Conservation (phyloP, 2,329 filamentous ascomycete species). For the Akanthomyces dipterigenus region DNA sequence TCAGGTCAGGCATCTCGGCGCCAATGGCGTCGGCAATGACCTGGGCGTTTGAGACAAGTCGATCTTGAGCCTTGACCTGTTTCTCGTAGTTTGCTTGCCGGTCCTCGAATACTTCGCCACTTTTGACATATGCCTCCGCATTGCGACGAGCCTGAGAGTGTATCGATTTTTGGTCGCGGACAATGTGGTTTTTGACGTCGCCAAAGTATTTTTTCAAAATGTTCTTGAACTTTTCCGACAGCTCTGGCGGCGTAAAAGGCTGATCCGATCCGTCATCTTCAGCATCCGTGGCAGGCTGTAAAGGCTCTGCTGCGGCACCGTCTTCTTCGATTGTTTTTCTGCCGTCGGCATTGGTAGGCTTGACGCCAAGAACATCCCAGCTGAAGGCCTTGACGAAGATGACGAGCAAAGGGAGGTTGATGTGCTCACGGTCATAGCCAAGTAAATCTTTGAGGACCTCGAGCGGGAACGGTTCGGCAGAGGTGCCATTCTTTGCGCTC, state of each 20-base stretch:
- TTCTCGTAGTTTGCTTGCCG: slow-evolving; percentile 94
- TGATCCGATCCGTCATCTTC: slow-evolving; percentile 47
- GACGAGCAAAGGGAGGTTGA: slow-evolving; percentile 84
- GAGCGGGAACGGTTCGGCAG: slow-evolving; percentile 86
- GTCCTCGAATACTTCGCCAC: slow-evolving; percentile 96
- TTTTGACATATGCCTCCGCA: slow-evolving; percentile 96
- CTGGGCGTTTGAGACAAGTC: slow-evolving; percentile 83
- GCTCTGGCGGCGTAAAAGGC: slow-evolving; percentile 66
- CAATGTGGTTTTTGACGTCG: slow-evolving; percentile 80
- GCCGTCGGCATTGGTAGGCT: slow-evolving; percentile 63
- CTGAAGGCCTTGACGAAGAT: slow-evolving; percentile 94
- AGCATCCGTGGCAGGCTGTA: slow-evolving; percentile 30
- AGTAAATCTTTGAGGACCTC: slow-evolving; percentile 97
- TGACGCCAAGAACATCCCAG: slow-evolving; percentile 89
- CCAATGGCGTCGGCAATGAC: slow-evolving; percentile 82
- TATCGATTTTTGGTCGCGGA: slow-evolving; percentile 88
- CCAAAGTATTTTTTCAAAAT: slow-evolving; percentile 85
- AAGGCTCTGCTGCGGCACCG: slow-evolving; percentile 18
- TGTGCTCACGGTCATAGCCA: slow-evolving; percentile 86
- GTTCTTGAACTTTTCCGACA: slow-evolving; percentile 80
- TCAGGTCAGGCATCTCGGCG: slow-evolving; percentile 87
- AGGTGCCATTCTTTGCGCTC: slow-evolving; percentile 52
- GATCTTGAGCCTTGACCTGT: slow-evolving; percentile 85
- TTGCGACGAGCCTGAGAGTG: slow-evolving; percentile 84
- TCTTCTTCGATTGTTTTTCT: slow-evolving; percentile 69